These are phyloP conservation scores for Lagerstroemia speciosa DNA, from an alignment of 345 rosid species.

Conservation along the genomic window DNA sequence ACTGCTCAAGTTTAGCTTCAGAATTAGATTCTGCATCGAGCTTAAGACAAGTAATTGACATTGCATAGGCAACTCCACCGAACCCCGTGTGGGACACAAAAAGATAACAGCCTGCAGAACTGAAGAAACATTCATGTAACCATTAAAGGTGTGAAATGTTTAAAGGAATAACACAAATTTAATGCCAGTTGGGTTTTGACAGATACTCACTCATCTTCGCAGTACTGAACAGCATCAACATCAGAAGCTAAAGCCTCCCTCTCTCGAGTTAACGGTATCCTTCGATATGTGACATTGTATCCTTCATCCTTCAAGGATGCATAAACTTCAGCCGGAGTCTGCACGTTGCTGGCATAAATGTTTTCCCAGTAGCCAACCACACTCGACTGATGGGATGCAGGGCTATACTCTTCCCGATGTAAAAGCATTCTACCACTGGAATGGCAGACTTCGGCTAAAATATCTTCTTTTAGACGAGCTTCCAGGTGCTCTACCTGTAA, in stretches of 20 bases:
- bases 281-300: constrained; percentile 55
- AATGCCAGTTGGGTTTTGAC: not conserved
- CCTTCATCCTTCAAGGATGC: constrained; percentile 60
- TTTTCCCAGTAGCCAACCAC: constrained; percentile 94
- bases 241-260: constrained; percentile 87
- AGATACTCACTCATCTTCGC: constrained; percentile 66
- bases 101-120: constrained; percentile 71
- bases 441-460: constrained; percentile 55
- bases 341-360: constrained; percentile 68
- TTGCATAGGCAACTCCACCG: constrained; percentile 88
- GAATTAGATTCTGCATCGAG: constrained; percentile 49
- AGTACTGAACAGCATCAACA: constrained; percentile 68
- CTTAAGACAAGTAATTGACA: constrained; percentile 76
- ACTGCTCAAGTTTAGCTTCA: constrained; percentile 19
- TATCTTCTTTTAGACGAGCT: constrained; percentile 83
- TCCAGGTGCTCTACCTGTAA: constrained; percentile 85
- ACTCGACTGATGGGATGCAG: constrained; percentile 59
- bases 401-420: constrained; percentile 86
- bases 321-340: constrained; percentile 89
- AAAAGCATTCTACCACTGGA: constrained; percentile 83
- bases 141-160: not conserved
- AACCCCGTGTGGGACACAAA: constrained; percentile 86
- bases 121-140: constrained; percentile 14
- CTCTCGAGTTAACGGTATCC: constrained; percentile 94
- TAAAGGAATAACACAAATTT: not conserved